phyloP scores from a whole-genome alignment of 306 rosid species.

The Trifolium dubium region DNA sequence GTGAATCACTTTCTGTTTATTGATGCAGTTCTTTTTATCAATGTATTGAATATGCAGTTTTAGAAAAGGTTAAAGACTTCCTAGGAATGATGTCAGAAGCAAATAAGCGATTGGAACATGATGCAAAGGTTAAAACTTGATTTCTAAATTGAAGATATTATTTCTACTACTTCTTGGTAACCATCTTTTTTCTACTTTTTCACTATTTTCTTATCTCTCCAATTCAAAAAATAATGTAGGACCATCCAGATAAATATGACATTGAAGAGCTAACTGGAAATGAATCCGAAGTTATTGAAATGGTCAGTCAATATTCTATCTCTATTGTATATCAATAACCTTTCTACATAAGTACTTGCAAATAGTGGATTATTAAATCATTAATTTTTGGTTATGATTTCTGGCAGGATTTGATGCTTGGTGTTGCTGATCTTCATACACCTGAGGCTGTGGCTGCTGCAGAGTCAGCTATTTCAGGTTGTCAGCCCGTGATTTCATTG shows the following conservation, averaged over 20 bases:
- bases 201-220: not conserved
- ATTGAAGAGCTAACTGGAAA: conserved; percentile 81
- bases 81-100: conserved; percentile 81
- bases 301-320: conserved; percentile 50
- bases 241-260: conserved; percentile 62
- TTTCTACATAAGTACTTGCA: not conserved
- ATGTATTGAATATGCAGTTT: conserved; percentile 32
- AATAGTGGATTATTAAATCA: conserved; percentile 1
- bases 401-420: conserved; percentile 83
- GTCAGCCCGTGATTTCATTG: conserved; percentile 59
- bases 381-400: not conserved
- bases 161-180: conserved; percentile 5
- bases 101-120: conserved; percentile 58
- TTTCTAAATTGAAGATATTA: conserved; percentile 11
- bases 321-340: conserved; percentile 1
- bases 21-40: conserved; percentile 37
- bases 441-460: conserved; percentile 95
- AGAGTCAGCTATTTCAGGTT: conserved; percentile 69
- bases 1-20: conserved; percentile 20
- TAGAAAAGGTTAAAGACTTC: conserved; percentile 56
- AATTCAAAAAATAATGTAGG: conserved; percentile 48
- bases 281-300: conserved; percentile 77
- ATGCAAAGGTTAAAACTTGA: conserved; percentile 68
- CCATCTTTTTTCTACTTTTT: not conserved
- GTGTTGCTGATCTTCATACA: conserved; percentile 86